Base-by-base conservation (phyloP, 768 basidiomycete species). In the Boletus tylopilopsis region DNA sequence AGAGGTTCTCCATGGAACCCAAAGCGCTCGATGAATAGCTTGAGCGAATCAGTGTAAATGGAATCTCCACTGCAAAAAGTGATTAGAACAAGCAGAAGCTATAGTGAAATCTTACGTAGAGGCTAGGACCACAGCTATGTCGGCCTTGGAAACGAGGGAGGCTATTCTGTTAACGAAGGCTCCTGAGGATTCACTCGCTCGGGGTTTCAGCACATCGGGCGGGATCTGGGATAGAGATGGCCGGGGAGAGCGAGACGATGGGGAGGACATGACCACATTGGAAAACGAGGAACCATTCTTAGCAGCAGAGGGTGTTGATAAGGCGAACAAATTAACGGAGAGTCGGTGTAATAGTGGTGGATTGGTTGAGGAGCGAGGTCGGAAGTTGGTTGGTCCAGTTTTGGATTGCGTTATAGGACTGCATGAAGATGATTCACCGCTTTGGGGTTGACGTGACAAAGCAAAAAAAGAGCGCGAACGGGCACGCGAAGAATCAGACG, bases 1-100 rank as follows among this genome's bases (percentile, higher is more conserved):
- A 99, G 76, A 10, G 96, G 87, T 58, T 92, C 84, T 39, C 78
- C 74, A 16, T 68, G 66, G 62, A 98, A 96, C 55, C 85, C 77
- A 64, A 97, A 98, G 36, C 76, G 77, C 39, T 72, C 72, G 52
- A 98, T 78, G 64, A 91, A 94, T 12, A 76, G 61, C 48, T 76
- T 75, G 42, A 97, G 76, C 4, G 93, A 86, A 47, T 76, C 70
- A 4, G 73, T 64, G 64, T 94, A 79, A 47, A 93, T 86, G 5
- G 71, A 61, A 49, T 93, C 90, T 34, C 79, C 74, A 58, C 94
- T 96, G 54, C 25, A 36, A 15, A 51, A 34, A 29, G 40, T 22
- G 42, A 45, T 61, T 27, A 51, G 54, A 51, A 24, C 11, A 18
- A 51, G 45, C 33, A 39, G 36, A 45, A 30, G 32, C n/a, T 40